phyloP scores from a whole-genome alignment of 2,329 filamentous ascomycete species.

The Ophiostoma australiae region DNA sequence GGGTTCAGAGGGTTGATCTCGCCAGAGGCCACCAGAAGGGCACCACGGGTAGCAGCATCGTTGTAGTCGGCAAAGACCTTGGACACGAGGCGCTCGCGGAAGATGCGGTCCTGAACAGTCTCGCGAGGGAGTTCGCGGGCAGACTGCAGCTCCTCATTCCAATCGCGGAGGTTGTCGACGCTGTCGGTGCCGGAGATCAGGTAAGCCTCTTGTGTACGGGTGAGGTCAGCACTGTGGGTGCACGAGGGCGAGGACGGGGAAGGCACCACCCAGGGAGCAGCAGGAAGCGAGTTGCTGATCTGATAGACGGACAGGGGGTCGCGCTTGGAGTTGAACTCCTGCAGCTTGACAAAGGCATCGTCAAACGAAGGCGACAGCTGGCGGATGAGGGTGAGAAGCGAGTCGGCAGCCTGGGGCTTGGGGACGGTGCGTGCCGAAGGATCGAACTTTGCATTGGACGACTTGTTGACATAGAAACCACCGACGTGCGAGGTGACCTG shows the following conservation, averaged over 20 bases:
- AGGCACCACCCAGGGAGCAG: conserved; percentile 86
- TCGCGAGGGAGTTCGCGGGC: conserved; percentile 92
- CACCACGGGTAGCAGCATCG: conserved; percentile 86
- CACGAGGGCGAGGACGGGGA: conserved; percentile 58
- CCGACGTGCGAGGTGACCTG: conserved; percentile 91
- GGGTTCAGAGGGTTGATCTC: conserved; percentile 93
- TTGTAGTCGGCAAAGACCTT: conserved; percentile 98
- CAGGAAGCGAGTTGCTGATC: conserved; percentile 88
- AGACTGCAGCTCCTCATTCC: conserved; percentile 99
- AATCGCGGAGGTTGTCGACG: conserved; percentile 89
- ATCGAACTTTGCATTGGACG: conserved; percentile 91
- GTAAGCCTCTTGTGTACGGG: conserved; percentile 87
- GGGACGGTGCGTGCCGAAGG: conserved; percentile 73
- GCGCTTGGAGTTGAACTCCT: conserved; percentile 77
- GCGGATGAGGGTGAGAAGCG: conserved; percentile 72
- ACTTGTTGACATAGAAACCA: conserved; percentile 96
- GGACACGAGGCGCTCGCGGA: conserved; percentile 85
- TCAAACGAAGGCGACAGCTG: conserved; percentile 80
- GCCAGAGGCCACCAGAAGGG: conserved; percentile 84
- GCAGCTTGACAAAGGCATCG: conserved; percentile 67
- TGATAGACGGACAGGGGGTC: conserved; percentile 92
- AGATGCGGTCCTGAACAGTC: conserved; percentile 89
- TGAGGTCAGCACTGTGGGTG: conserved; percentile 74
- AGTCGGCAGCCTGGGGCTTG: conserved; percentile 77
- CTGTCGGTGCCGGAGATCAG: conserved; percentile 87